These are phyloP conservation scores for Ajuga chamaepitys DNA, from an alignment of 257 asterid species.

Conservation along the genomic window DNA sequence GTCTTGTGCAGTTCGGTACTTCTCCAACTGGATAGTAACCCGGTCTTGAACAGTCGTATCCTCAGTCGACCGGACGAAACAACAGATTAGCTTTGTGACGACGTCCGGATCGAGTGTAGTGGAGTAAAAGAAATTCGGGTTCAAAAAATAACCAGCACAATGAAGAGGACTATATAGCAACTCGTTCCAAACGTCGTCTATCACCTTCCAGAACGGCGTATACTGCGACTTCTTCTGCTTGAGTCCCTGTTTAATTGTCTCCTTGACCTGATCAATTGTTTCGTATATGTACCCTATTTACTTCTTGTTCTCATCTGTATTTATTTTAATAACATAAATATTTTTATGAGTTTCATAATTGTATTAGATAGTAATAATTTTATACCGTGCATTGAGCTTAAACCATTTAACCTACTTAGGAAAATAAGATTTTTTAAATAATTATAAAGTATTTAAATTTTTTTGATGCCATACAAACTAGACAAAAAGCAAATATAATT, in stretches of 20 bases:
- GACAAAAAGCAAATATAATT: too few species aligned
- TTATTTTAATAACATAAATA: constrained; percentile 31
- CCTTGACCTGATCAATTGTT: constrained; percentile 61
- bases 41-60: constrained; percentile 16
- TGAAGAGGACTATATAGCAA: constrained; percentile 61
- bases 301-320: constrained; percentile 13
- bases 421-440: too few species aligned
- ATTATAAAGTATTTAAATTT: too few species aligned
- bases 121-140: constrained; percentile 47
- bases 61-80: constrained; percentile 23
- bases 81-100: constrained; percentile 29
- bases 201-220: constrained; percentile 39
- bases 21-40: constrained; percentile 29
- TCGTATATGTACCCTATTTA: constrained; percentile 42
- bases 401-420: constrained; percentile 28
- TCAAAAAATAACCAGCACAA: constrained; percentile 48
- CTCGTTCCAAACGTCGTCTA: constrained; percentile 56
- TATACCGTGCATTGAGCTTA: constrained; percentile 20
- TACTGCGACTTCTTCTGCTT: constrained; percentile 23
- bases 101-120: constrained; percentile 39
- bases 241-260: constrained; percentile 37
- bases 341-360: too few species aligned
- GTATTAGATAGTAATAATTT: too few species aligned
- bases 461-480: too few species aligned
- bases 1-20: constrained; percentile 21